phyloP scores from a whole-genome alignment of 805 yeast species.

The Torulaspora gathmanii region DNA sequence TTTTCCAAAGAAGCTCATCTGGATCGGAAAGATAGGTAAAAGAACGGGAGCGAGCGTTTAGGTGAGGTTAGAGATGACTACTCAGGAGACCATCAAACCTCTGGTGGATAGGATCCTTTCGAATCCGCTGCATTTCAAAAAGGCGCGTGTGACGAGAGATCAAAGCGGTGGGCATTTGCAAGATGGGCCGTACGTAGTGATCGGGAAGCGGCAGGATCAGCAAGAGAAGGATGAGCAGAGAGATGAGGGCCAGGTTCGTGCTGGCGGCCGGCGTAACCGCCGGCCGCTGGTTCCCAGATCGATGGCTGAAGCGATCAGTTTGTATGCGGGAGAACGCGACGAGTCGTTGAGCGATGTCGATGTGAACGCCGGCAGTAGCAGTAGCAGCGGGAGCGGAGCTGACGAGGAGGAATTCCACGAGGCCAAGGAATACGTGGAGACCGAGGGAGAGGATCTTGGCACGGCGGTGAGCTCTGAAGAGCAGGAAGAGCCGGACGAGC shows the following conservation, averaged over 20 bases:
- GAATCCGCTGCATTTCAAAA: constrained; percentile 58
- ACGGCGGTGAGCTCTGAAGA: constrained; percentile 27
- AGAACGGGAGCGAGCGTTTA: background rate
- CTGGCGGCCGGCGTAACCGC: background rate
- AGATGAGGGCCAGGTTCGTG: background rate
- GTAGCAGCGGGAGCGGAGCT: constrained; percentile 3
- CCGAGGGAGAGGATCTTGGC: constrained; percentile 31
- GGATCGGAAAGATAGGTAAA: background rate
- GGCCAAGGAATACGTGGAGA: constrained; percentile 26
- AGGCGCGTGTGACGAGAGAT: constrained; percentile 43
- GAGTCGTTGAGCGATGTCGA: constrained; percentile 15
- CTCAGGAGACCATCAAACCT: constrained; percentile 40
- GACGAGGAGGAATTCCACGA: constrained; percentile 19
- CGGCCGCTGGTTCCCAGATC: constrained; percentile 42
- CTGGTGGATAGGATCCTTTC: constrained; percentile 56
- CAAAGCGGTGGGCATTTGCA: constrained; percentile 45
- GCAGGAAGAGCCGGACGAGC: constrained; percentile 30
- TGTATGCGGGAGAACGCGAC: constrained; percentile 19
- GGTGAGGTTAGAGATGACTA: constrained; percentile 17
- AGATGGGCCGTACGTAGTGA: constrained; percentile 49
- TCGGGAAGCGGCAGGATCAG: constrained; percentile 32
- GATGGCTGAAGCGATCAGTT: constrained; percentile 44
- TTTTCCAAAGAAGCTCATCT: background rate
- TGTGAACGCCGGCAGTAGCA: constrained; percentile 6
- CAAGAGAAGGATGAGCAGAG: constrained; percentile 16